Base-by-base conservation (phyloP, 495 filamentous ascomycete genomes). In the Diplogelasinospora grovesii region DNA sequence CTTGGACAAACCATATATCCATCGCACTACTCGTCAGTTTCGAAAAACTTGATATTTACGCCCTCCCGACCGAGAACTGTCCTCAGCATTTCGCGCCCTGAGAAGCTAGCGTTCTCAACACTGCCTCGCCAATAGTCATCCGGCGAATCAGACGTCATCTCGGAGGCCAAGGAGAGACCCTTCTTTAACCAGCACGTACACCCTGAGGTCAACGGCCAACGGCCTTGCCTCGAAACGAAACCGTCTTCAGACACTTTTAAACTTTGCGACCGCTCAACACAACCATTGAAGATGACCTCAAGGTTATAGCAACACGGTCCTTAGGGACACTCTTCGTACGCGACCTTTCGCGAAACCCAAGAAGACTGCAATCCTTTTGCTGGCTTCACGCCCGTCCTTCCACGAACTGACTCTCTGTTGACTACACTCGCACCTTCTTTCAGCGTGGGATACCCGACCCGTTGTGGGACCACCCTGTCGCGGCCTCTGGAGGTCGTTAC, bases 291-390 rank as follows among this genome's bases (percentile, higher is more conserved):
- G 14, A 76, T 76, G 71, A 50, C 53, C 48, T 45, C 58, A 30
- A 56, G 48, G 45, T 77, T 75, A 77, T 77, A 77, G 69, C 73
- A 59, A 55, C 46, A 58, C 70, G 60, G 71, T 75, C 70, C 71
- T 55, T 68, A 73, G 71, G 73, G 71, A 73, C 72, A 65, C 52
- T 50, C 38, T 41, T 57, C 48, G 40, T 46, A 45, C 50, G 45
- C 54, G 48, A n/a, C 45, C 55, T 43, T 47, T 41, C 43, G 56
- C 53, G 48, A 50, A 56, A 36, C 24, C 34, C 26, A 37, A 43
- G 41, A 39, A 55, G 45, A 50, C 48, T 50, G 36, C 56, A 49
- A n/a, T n/a, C 50, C 32, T 32, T 26, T 41, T 51, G 46, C 48
- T 52, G 40, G 30, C 42, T 48, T 42, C 26, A 20, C 41, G 16